A percentile compares a stretch with the other conserved stretches of the same genome.
phyloP scores from a whole-genome alignment of 2,329 filamentous ascomycete genomes.

The Chaetothyriales sp. region DNA sequence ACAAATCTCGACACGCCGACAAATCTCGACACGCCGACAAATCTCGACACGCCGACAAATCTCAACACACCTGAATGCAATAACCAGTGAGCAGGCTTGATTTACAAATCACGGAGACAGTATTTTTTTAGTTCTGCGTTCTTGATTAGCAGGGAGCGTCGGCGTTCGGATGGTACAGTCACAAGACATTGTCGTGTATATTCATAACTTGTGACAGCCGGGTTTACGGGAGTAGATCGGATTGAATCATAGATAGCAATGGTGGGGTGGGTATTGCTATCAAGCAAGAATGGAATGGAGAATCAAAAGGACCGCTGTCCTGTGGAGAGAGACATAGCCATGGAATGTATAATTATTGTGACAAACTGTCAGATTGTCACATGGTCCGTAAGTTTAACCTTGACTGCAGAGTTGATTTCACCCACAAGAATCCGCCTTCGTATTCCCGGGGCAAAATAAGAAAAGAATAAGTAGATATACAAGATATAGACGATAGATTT shows the following conservation, averaged over 20 bases:
- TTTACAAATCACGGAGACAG: background rate
- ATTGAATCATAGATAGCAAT: background rate
- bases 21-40: background rate
- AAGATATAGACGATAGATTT: no score
- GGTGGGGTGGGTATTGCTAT: no score
- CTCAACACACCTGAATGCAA: background rate
- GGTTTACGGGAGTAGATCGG: background rate
- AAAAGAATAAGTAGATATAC: no score
- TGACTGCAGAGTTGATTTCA: no score
- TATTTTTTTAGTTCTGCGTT: background rate
- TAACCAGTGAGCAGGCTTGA: background rate
- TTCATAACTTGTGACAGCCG: background rate
- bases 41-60: background rate
- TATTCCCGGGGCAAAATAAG: no score
- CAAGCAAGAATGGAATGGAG: no score
- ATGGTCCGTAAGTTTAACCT: no score
- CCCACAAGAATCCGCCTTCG: no score
- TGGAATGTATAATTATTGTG: no score
- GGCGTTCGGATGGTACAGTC: background rate
- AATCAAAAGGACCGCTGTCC: no score
- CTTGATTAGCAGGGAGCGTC: background rate
- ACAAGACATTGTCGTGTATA: background rate
- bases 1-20: background rate
- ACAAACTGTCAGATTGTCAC: no score
- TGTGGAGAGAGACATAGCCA: no score